These are phyloP conservation scores for Tetramitus jugosus DNA, from an alignment of 208 protist genomes.

Conservation along the genomic window DNA sequence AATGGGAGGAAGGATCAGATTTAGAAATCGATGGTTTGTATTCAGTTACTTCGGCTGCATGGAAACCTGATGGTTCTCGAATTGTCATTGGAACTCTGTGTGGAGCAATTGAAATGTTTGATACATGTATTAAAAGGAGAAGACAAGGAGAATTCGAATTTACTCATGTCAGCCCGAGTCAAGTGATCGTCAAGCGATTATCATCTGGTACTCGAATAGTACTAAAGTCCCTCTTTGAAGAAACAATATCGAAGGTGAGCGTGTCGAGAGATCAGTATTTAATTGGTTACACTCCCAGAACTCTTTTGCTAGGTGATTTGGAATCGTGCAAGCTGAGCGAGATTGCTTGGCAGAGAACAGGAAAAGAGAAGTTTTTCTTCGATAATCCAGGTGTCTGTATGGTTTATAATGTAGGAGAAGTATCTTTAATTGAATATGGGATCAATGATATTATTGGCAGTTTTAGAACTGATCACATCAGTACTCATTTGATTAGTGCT, in stretches of 20 bases:
- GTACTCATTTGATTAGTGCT: conserved; percentile 81
- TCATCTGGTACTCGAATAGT: conserved; percentile 72
- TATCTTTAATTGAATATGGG: conserved; percentile 92
- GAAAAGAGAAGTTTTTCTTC: conserved; percentile 86
- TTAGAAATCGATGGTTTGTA: conserved; percentile 76
- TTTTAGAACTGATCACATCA: conserved; percentile 88
- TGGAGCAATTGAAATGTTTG: conserved; percentile 88
- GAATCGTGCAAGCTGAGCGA: conserved; percentile 83
- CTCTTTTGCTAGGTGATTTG: conserved; percentile 89
- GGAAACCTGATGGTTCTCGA: conserved; percentile 86
- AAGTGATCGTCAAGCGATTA: conserved; percentile 90
- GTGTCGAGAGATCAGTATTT: conserved; percentile 90
- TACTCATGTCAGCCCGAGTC: conserved; percentile 87
- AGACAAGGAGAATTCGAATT: conserved; percentile 92
- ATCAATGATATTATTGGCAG: conserved; percentile 84
- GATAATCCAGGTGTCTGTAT: conserved; percentile 89
- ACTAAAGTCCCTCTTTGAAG: conserved; percentile 81
- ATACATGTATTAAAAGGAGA: conserved; percentile 82
- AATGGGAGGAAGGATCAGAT: conserved; percentile 79
- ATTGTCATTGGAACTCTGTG: conserved; percentile 75
- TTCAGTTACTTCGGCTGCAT: conserved; percentile 69
- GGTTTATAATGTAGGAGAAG: conserved; percentile 89
- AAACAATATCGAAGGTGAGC: conserved; percentile 89
- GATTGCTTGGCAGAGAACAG: conserved; percentile 76
- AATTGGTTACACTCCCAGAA: conserved; percentile 82